Base-by-base conservation (phyloP, 805 yeast species). In the Pichia insulana region DNA sequence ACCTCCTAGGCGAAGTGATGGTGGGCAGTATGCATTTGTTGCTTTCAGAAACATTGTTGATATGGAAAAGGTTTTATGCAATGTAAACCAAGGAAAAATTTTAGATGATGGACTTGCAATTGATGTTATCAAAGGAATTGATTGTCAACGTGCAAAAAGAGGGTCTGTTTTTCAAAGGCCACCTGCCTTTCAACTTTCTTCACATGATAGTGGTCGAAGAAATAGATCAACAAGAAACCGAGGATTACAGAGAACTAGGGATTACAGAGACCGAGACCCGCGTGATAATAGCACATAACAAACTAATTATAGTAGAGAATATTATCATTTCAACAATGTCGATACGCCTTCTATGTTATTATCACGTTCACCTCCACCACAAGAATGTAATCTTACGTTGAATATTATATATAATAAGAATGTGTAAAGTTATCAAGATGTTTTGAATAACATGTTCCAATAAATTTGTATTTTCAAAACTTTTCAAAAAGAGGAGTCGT, bases 1-100 rank as follows among this genome's bases (percentile, higher is more conserved):
- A 34, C 83, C 83, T 42, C 79, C 82, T 46, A 71, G 76, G 58
- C 66, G 72, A 25, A 71, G 71, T 43, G 79, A 74, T 50, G 77
- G 78, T 33, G 68, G 74, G 47, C 78, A 76, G 51, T 78, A 68
- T 53, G 84, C 82, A 7, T 78, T 78, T 59, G 83, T 78, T 20
- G 81, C 78, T 53, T 78, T 69, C 56, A 67, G 69, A 48, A 68
- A 63, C 39, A 52, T 62, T 13, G 74, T 70, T 48, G 78, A 73
- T 53, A 76, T 80, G 48, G 76, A 75, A 49, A 65, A 65, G 30
- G 80, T 82, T 9, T 52, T 78, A 15, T 69, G 64, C 33, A 64
- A 58, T 36, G 55, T 73, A 38, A 64, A 69, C 47, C 71, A 70
- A n/a, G 53, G 54, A 13, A 43, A 45, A 17, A 12, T 38, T 2